A percentile compares a stretch with the other conserved stretches of the same genome.
These are phyloP conservation scores for Saccharomyces hybrid DNA, from an alignment of 1,139 yeast species.

Conservation along the genomic window DNA sequence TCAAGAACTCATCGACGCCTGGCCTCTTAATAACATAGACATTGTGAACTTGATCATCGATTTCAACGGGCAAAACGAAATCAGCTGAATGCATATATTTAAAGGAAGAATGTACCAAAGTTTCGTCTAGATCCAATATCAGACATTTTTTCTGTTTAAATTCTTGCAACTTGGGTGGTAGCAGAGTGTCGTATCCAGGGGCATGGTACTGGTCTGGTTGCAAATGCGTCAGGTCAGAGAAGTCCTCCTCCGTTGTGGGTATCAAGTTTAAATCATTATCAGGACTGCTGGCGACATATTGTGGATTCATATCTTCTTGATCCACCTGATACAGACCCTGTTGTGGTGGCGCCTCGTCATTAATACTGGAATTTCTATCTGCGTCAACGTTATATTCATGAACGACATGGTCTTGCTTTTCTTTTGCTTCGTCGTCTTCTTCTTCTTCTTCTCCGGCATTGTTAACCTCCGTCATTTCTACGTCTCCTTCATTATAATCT, in stretches of 20 bases:
- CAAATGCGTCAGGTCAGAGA: conserved; percentile 49
- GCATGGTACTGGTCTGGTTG: conserved; percentile 64
- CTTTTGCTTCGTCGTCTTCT: conserved; percentile 6
- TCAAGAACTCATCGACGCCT: conserved; percentile 90
- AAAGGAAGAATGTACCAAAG: conserved; percentile 91
- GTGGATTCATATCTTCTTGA: conserved; percentile 3
- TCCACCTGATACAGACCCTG: neutral
- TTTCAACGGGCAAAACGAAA: conserved; percentile 87
- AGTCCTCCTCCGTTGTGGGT: conserved; percentile 16
- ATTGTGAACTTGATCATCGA: conserved; percentile 84
- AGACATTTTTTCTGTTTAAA: conserved; percentile 67
- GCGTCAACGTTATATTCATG: conserved; percentile 24
- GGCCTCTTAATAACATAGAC: conserved; percentile 96
- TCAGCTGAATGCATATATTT: conserved; percentile 88
- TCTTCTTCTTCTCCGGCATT: neutral
- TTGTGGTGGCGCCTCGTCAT: neutral
- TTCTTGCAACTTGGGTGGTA: conserved; percentile 37
- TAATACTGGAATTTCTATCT: conserved; percentile 15
- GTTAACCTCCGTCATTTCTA: conserved; percentile 1
- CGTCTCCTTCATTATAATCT: conserved; percentile 9
- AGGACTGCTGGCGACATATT: conserved; percentile 1
- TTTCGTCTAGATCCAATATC: conserved; percentile 88
- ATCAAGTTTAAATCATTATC: conserved; percentile 18
- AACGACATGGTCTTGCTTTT: conserved; percentile 10
- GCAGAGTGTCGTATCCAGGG: conserved; percentile 58